Percentiles rank a stretch among this genome's conserved stretches.
Conservation (phyloP, 2,329 filamentous ascomycete genomes). For the Elsinoe perseae region DNA sequence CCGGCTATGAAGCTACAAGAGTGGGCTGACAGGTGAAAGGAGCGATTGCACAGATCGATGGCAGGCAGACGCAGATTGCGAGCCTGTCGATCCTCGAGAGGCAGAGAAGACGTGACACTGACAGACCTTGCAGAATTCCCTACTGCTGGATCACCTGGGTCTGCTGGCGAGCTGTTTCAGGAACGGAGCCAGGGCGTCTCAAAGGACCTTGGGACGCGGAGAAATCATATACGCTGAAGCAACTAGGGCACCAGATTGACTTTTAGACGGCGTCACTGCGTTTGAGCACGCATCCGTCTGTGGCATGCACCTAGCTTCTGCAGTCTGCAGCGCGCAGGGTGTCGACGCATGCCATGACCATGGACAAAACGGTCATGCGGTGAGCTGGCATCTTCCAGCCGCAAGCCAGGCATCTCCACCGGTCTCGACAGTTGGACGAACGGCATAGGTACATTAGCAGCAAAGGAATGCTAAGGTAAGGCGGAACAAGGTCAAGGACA, state of each 20-base stretch:
- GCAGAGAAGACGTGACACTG: not conserved
- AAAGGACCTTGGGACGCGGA: constrained; percentile 2
- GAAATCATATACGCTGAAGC: constrained; percentile 1
- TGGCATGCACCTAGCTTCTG: not conserved
- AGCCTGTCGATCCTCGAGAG: constrained; percentile 11
- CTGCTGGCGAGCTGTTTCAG: constrained; percentile 9
- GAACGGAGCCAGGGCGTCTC: constrained; percentile 10
- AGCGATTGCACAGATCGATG: not conserved
- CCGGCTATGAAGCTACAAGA: not conserved
- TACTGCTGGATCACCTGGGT: too few relatives aligned
- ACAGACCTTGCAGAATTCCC: constrained; percentile 1
- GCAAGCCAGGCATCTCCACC: not conserved
- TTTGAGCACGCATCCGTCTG: not conserved
- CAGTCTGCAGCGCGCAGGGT: constrained; percentile 8
- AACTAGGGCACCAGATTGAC: not conserved
- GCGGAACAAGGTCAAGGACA: not conserved
- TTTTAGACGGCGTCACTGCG: not conserved
- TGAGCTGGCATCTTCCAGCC: not conserved
- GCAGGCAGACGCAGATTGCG: not conserved
- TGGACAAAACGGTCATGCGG: not conserved
- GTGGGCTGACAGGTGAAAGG: constrained; percentile 2
- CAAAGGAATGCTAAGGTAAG: not conserved
- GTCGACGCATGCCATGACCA: not conserved
- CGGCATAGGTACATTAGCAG: not conserved
- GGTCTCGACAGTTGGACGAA: not conserved